phyloP scores from a whole-genome alignment of 129 eudicot genomes.

The sunflower (Helianthus annuus) region HanXRQr2.0-SUNRISE NC_035446.2:112416995-112417494 shows the following conservation, averaged over 20 bases:
- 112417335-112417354: background rate
- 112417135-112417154: slow-evolving; percentile 12
- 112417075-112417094: slow-evolving; percentile 84
- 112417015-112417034: slow-evolving; percentile 93
- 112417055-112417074: slow-evolving; percentile 79
- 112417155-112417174: slow-evolving; percentile 37
- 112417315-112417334: background rate
- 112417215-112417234: slow-evolving; percentile 35
- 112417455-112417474: no score
- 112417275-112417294: background rate
- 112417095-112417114: slow-evolving; percentile 54
- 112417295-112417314: background rate
- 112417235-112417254: slow-evolving; percentile 25
- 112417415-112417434: no score
- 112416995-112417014: slow-evolving; percentile 73
- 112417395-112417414: no score
- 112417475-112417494: no score
- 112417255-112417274: slow-evolving; percentile 12
- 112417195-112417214: slow-evolving; percentile 32
- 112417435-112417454: no score
- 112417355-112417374: background rate
- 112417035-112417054: slow-evolving; percentile 87
- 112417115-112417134: slow-evolving; percentile 34
- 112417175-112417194: slow-evolving; percentile 29
- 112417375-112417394: background rate